These are phyloP conservation scores for Magnolia changhungtana DNA, from an alignment of 164 flowering plant species.

Conservation along the genomic window DNA sequence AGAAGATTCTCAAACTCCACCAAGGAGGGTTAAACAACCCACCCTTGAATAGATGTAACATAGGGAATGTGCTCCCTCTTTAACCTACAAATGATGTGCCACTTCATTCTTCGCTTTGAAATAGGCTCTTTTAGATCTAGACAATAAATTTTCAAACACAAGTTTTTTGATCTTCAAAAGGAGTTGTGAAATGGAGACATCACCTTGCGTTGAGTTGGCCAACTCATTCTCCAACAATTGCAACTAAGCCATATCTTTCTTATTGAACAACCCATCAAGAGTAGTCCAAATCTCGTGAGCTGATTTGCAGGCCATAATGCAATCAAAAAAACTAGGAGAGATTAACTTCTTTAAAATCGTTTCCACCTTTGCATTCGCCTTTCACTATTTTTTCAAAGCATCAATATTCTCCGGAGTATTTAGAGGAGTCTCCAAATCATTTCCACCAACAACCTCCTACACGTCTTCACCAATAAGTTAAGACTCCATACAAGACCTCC, in stretches of 20 bases:
- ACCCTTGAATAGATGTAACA: slow-evolving; percentile 1
- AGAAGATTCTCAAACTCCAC: slow-evolving; percentile 12
- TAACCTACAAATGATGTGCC: too few relatives aligned
- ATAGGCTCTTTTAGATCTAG: slow-evolving; percentile 3
- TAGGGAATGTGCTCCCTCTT: slow-evolving; percentile 1
- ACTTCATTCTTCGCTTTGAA: neutral
- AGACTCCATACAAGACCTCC: too few relatives aligned
- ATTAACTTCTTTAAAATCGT: neutral
- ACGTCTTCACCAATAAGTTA: slow-evolving; percentile 12
- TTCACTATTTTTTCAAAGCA: slow-evolving; percentile 8
- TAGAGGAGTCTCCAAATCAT: neutral
- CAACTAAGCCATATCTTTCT: neutral
- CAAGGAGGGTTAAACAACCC: neutral
- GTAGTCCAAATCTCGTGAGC: neutral
- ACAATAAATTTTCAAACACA: neutral
- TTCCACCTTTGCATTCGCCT: neutral
- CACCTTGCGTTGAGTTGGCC: neutral
- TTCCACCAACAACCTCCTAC: slow-evolving; percentile 5
- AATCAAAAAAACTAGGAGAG: neutral
- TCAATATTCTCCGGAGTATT: neutral
- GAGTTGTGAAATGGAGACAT: slow-evolving; percentile 6
- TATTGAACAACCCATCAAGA: slow-evolving; percentile 5
- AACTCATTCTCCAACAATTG: too few relatives aligned
- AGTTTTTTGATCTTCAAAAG: slow-evolving; percentile 6
- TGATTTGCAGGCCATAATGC: slow-evolving; percentile 1